phyloP scores from a whole-genome alignment of 2,329 filamentous ascomycete species.

The Colletotrichum sp. region DNA sequence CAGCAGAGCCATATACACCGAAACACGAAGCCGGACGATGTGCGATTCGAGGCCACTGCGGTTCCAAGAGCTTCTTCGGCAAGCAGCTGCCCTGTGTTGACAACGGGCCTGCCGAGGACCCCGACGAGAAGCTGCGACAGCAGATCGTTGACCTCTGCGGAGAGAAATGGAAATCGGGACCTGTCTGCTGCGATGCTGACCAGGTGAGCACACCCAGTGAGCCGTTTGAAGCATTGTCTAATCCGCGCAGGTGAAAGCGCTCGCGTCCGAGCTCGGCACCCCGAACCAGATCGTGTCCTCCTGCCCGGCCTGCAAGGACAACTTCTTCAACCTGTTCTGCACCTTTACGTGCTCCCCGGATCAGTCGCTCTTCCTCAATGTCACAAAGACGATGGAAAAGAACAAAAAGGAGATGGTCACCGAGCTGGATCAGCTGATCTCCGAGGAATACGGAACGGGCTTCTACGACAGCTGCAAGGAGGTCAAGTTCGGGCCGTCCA shows the following conservation, averaged over 20 bases:
- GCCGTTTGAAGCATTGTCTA: background rate
- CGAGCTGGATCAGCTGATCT: slow-evolving; percentile 89
- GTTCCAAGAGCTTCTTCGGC: slow-evolving; percentile 88
- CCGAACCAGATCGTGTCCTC: slow-evolving; percentile 89
- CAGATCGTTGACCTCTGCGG: slow-evolving; percentile 88
- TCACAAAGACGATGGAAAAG: slow-evolving; percentile 75
- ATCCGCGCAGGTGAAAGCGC: slow-evolving; percentile 69
- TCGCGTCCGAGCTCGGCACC: slow-evolving; percentile 84
- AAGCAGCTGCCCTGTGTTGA: slow-evolving; percentile 91
- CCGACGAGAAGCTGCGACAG: slow-evolving; percentile 72
- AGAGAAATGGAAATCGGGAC: slow-evolving; percentile 79
- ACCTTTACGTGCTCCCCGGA: slow-evolving; percentile 98
- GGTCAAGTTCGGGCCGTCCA: slow-evolving; percentile 96
- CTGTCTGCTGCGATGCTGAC: slow-evolving; percentile 83
- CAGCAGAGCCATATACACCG: slow-evolving; percentile 43
- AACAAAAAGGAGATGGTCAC: slow-evolving; percentile 67
- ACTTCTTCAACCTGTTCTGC: slow-evolving; percentile 98
- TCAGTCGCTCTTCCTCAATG: slow-evolving; percentile 93
- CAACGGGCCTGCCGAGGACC: slow-evolving; percentile 80
- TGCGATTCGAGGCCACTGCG: slow-evolving; percentile 89
- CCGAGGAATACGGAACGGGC: slow-evolving; percentile 80
- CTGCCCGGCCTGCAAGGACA: slow-evolving; percentile 95
- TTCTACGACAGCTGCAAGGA: slow-evolving; percentile 99
- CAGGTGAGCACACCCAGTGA: slow-evolving; percentile 60
- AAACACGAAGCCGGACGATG: slow-evolving; percentile 89